Percentiles rank a stretch among this genome's conserved stretches.
These are phyloP conservation scores for Arthroderma uncinatum DNA, from an alignment of 2,329 filamentous ascomycete species.

Conservation along the genomic window DNA sequence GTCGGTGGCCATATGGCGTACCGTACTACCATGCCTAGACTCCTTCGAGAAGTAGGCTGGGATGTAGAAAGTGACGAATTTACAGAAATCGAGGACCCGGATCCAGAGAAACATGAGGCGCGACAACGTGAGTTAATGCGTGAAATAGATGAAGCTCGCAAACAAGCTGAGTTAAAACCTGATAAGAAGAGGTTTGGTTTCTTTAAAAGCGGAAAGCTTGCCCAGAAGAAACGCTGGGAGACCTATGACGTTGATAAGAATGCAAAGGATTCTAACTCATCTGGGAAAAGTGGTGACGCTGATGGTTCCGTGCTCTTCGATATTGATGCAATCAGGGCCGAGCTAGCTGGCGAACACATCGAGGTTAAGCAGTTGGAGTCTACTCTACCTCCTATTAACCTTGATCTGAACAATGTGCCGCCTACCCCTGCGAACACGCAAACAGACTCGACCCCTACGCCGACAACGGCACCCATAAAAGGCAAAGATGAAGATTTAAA, in stretches of 20 bases:
- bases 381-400: slow-evolving; percentile 80
- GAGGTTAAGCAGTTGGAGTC: slow-evolving; percentile 73
- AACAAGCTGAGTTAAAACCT: slow-evolving; percentile 69
- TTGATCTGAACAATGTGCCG: slow-evolving; percentile 42
- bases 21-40: slow-evolving; percentile 75
- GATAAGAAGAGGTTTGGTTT: slow-evolving; percentile 62
- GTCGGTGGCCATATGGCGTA: slow-evolving; percentile 96
- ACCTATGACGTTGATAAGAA: slow-evolving; percentile 62
- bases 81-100: slow-evolving; percentile 89
- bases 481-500: neutral
- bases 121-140: slow-evolving; percentile 87
- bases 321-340: slow-evolving; percentile 81
- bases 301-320: slow-evolving; percentile 66
- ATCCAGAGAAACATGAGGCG: slow-evolving; percentile 81
- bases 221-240: slow-evolving; percentile 82
- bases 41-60: slow-evolving; percentile 84
- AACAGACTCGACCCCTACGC: neutral
- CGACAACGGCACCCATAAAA: neutral
- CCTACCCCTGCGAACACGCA: slow-evolving; percentile 6
- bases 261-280: slow-evolving; percentile 21
- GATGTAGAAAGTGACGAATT: slow-evolving; percentile 87
- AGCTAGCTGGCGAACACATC: slow-evolving; percentile 61
- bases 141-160: slow-evolving; percentile 90
- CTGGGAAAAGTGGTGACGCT: slow-evolving; percentile 22
- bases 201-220: slow-evolving; percentile 64